Percentiles rank a stretch among this genome's conserved stretches.
These are phyloP conservation scores for Cicer yamashitae DNA, from an alignment of 306 rosid species.

Conservation along the genomic window DNA sequence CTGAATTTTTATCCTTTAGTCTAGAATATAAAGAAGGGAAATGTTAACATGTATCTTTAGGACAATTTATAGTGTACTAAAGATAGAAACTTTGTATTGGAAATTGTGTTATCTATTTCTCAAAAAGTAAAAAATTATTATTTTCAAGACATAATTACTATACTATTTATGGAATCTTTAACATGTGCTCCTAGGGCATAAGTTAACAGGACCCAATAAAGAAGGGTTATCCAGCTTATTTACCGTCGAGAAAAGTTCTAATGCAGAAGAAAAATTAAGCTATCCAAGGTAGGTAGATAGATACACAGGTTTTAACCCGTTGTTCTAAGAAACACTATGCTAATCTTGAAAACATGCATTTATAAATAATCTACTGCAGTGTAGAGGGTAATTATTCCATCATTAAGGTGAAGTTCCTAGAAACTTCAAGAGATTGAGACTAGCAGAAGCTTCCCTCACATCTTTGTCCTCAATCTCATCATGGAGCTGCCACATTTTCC, in stretches of 20 bases:
- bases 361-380: too few relatives aligned
- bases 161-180: too few relatives aligned
- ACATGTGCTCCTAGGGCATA: too few relatives aligned
- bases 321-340: slow-evolving; percentile 1
- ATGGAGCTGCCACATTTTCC: slow-evolving; percentile 77
- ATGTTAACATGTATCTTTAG: too few relatives aligned
- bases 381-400: neutral
- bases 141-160: too few relatives aligned
- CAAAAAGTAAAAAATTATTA: too few relatives aligned
- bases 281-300: neutral
- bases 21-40: neutral
- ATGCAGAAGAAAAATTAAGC: slow-evolving; percentile 9
- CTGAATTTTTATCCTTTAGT: neutral
- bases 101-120: too few relatives aligned
- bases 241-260: neutral
- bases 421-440: slow-evolving; percentile 22
- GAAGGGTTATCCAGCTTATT: neutral
- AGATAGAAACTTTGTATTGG: too few relatives aligned
- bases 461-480: slow-evolving; percentile 35
- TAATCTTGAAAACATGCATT: slow-evolving; percentile 21
- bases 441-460: slow-evolving; percentile 24
- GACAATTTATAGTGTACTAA: too few relatives aligned
- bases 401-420: slow-evolving; percentile 2
- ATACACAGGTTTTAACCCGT: neutral
- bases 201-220: too few relatives aligned